Evolutionary conservation across 83 land plant genomes (phyloP).

Genomic region (Picea abies): DNA sequence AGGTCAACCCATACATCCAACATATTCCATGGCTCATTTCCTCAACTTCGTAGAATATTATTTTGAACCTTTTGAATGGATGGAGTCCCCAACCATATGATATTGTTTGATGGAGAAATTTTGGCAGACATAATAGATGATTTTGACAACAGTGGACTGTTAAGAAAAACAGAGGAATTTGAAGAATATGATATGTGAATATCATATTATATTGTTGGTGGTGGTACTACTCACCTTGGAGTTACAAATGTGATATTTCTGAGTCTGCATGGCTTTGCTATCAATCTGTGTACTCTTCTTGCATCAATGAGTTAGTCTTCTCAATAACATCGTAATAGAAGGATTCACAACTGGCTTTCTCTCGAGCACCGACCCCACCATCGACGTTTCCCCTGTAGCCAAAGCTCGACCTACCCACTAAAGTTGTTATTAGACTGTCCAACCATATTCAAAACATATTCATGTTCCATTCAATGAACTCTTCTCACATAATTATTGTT

Average conservation of each 20-base stretch:
- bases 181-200: slow-evolving; percentile 84
- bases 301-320: too few species aligned
- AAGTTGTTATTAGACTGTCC: not conserved
- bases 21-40: too few species aligned
- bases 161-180: slow-evolving; percentile 56
- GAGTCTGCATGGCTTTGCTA: too few species aligned
- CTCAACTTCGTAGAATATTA: slow-evolving; percentile 22
- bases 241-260: slow-evolving; percentile 42
- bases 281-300: too few species aligned
- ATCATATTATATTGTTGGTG: slow-evolving; percentile 44
- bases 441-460: not conserved
- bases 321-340: too few species aligned
- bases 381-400: too few species aligned
- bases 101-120: slow-evolving; percentile 87
- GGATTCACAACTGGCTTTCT: too few species aligned
- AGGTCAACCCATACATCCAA: too few species aligned
- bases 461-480: not conserved
- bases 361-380: too few species aligned
- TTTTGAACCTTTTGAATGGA: slow-evolving; percentile 33
- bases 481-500: not conserved
- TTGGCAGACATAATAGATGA: slow-evolving; percentile 67
- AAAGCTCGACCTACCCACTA: too few species aligned
- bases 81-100: slow-evolving; percentile 49
- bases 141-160: slow-evolving; percentile 23
- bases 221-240: slow-evolving; percentile 41